Evolutionary conservation across 371 early-diverging fungal species (phyloP), one percentile per base, ranked within the genome.

Genomic region (Rhizomucor miehei): DNA sequence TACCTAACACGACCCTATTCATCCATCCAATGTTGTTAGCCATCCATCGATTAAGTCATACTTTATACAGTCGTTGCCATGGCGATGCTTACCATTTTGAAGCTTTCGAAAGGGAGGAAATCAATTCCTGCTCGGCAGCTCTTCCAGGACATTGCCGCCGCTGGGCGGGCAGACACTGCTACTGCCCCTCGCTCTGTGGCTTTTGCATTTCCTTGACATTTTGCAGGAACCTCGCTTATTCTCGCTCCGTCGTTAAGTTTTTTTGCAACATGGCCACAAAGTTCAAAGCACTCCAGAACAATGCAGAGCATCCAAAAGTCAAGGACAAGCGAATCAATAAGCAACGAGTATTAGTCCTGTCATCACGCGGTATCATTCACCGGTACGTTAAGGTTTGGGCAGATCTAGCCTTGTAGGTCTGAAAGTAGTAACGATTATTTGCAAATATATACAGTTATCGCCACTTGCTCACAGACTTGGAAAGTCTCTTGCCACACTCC

Each of bases 381-480:
- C 82, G 93, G 91, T 94, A 84, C 52, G 61, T 16, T 19, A 29
- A 29, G 13, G 14, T 12, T 25, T 23, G 5, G 21, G 17, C 16
- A 14, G 23, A 11, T 21, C 10, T 52, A 29, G 44, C 16, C 11
- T 34, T n/a, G 20, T 24, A 25, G n/a, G 10, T 35, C 51, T 16
- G 20, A 38, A 38, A 38, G 38, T 14, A 10, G 14, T 10, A 38
- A 14, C 38, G 9, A 9, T 38, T 9, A 9, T 38, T 38, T 14
- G 10, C 38, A n/a, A n/a, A n/a, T n/a, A n/a, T n/a, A n/a, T n/a
- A 25, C 68, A 90, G 96, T 57, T 90, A 91, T 57, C 89, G 97
- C 21, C 97, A 97, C 62, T 72, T 98, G 56, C 69, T 98, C 70
- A 85, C 81, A 45, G 99, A 97, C 75, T 77, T 97, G 55, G 82